A percentile compares a stretch with the other conserved stretches of the same genome.
phyloP scores from a whole-genome alignment of 2,329 filamentous ascomycete genomes.

The Paraphoma sp. region DNA sequence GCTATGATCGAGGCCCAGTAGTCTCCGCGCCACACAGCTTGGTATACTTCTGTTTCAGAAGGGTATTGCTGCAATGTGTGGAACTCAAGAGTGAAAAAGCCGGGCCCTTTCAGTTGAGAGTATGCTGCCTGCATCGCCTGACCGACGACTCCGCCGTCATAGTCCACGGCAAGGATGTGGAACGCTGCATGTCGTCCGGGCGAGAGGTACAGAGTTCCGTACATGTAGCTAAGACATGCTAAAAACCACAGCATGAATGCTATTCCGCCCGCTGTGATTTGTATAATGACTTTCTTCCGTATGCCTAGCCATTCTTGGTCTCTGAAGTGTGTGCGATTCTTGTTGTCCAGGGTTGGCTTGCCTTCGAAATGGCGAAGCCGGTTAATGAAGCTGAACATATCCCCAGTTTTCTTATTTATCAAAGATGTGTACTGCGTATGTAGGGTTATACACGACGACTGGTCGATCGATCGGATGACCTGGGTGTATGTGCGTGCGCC shows the following conservation, averaged over 20 bases:
- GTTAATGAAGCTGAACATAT: background rate
- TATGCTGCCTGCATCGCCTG: slow-evolving; percentile 29
- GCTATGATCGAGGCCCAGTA: slow-evolving; percentile 41
- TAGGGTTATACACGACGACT: background rate
- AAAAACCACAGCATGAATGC: slow-evolving; percentile 33
- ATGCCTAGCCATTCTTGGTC: slow-evolving; percentile 18
- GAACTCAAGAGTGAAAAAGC: slow-evolving; percentile 28
- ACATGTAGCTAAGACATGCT: slow-evolving; percentile 29
- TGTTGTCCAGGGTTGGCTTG: slow-evolving; percentile 15
- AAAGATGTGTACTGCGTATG: background rate
- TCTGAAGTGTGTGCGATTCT: slow-evolving; percentile 19
- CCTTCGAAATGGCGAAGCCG: background rate
- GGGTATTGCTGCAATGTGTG: slow-evolving; percentile 20
- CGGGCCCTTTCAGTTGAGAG: slow-evolving; percentile 18
- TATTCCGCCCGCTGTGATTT: slow-evolving; percentile 19
- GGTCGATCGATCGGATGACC: too few relatives aligned
- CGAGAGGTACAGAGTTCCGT: slow-evolving; percentile 28
- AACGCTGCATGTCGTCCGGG: slow-evolving; percentile 23
- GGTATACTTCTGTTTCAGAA: slow-evolving; percentile 24
- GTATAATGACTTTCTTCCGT: slow-evolving; percentile 16
- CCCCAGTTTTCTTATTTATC: background rate
- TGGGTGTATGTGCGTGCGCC: too few relatives aligned
- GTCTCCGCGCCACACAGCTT: slow-evolving; percentile 29
- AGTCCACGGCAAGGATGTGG: slow-evolving; percentile 37
- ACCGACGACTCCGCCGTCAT: slow-evolving; percentile 33